Percentiles rank a stretch among this genome's conserved stretches.
Conservation (phyloP, 2,329 filamentous ascomycete genomes). For the Teratosphaeriaceae sp. region DNA sequence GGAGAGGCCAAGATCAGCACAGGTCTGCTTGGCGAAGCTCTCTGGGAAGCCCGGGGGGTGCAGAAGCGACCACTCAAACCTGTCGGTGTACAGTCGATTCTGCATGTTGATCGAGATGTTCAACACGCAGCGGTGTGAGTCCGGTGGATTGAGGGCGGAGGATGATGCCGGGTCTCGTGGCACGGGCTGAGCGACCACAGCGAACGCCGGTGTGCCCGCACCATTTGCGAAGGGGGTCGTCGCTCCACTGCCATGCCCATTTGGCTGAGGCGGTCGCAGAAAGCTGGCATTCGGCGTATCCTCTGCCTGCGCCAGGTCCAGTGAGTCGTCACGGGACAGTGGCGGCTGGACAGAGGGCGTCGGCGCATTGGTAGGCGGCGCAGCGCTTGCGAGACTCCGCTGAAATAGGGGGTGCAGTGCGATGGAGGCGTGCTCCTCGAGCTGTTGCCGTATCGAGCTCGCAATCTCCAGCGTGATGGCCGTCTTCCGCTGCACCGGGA, state of each 20-base stretch:
- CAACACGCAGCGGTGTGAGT: constrained; percentile 90
- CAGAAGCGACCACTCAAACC: constrained; percentile 93
- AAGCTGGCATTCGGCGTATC: constrained; percentile 22
- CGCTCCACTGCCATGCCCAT: constrained; percentile 40
- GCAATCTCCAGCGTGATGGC: constrained; percentile 72
- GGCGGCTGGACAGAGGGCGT: constrained; percentile 32
- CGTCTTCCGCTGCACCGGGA: constrained; percentile 62
- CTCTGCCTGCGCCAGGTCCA: constrained; percentile 31
- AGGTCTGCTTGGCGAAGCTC: constrained; percentile 85
- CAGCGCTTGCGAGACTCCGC: constrained; percentile 30
- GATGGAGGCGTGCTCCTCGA: constrained; percentile 93
- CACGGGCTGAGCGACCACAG: constrained; percentile 62
- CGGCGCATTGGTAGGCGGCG: constrained; percentile 22
- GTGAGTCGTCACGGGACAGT: constrained; percentile 46
- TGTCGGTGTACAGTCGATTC: constrained; percentile 89
- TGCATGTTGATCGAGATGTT: constrained; percentile 85
- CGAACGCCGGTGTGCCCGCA: constrained; percentile 47
- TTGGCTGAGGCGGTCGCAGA: constrained; percentile 43
- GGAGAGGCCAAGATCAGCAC: constrained; percentile 79
- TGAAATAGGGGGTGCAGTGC: constrained; percentile 91
- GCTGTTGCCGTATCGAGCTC: constrained; percentile 86
- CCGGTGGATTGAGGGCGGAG: constrained; percentile 75
- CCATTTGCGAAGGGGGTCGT: constrained; percentile 41
- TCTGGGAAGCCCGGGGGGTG: constrained; percentile 90
- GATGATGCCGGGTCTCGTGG: constrained; percentile 21